phyloP scores from a whole-genome alignment of 495 filamentous ascomycete genomes.

The Neurospora sp. region DNA sequence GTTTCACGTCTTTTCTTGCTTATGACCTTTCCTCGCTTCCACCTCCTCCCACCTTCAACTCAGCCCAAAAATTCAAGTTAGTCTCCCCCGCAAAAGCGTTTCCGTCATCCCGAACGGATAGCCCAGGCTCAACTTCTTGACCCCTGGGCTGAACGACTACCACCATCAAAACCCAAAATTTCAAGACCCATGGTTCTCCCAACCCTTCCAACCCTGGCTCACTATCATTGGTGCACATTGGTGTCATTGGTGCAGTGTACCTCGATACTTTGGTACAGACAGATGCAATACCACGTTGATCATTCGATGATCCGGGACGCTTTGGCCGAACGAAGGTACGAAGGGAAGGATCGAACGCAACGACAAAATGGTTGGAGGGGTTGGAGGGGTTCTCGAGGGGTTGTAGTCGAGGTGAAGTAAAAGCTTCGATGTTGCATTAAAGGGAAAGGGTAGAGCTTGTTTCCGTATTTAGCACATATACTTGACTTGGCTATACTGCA shows the following conservation, averaged over 20 bases:
- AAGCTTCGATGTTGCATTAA: background rate
- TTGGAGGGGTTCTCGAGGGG: background rate
- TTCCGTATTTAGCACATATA: background rate
- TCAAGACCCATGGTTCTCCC: background rate
- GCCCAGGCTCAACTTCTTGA: background rate
- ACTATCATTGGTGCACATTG: background rate
- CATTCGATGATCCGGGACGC: background rate
- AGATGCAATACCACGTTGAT: background rate
- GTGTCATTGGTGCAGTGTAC: background rate
- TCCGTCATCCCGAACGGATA: background rate
- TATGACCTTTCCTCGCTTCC: too few relatives aligned
- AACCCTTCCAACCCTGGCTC: background rate
- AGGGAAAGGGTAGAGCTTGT: background rate
- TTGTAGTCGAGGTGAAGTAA: background rate
- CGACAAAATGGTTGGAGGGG: too few relatives aligned
- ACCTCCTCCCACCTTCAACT: too few relatives aligned
- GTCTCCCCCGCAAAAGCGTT: too few relatives aligned
- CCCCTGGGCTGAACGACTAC: background rate
- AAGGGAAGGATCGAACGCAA: too few relatives aligned
- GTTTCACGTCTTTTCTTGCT: too few relatives aligned
- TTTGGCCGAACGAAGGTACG: background rate
- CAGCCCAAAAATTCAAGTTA: too few relatives aligned
- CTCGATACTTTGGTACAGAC: background rate
- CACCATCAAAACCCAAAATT: too few relatives aligned
- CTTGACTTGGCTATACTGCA: too few relatives aligned